Evolutionary conservation across 148 eudicot species (phyloP), one percentile per base, ranked within the genome.

Genomic region (Rhododendron molle): DNA sequence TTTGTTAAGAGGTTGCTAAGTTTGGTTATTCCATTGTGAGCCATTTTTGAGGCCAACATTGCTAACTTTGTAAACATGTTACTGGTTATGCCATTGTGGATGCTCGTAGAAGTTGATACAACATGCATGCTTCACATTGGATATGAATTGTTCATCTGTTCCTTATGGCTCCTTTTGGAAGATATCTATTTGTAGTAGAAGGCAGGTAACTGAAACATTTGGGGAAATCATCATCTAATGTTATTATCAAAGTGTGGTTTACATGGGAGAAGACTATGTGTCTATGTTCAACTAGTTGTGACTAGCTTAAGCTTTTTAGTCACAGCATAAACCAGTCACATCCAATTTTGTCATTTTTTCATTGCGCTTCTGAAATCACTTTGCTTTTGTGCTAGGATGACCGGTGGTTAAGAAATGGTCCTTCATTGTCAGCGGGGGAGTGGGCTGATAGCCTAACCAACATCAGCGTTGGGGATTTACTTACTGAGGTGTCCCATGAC

Each of bases 401-500:
- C 77, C 80, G 79, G 69, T 88, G 85, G 83, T 77, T 79, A 81
- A 50, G 88, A 83, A 91, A 90, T 78, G 87, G 84, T 46, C 62
- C 81, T 36, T 80, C 87, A 18, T 82, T 87, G 72, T 88, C 99
- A 83, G 89, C 93, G 34, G 90, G 88, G 50, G 96, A 93, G 40
- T 97, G 99, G 99, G 96, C 94, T 56, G 96, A 95, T 88, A 95
- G 93, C 87, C 95, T 97, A 86, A 97, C 98, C 80, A 91, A 92
- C 88, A 90, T 93, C 71, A 91, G 95, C 58, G 86, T 93, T 56
- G 95, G 98, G 36, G 94, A 95, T 86, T 90, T 91, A 38, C 93
- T 93, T 80, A 85, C 92, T 12, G 95, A 94, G 72, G 93, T 83
- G 84, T 74, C 92, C 56, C 87, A 85, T 72, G 86, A 85, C 76